Base-by-base conservation (phyloP, 192 early-diverging fungal species). In the Coemansia interrupta region DNA sequence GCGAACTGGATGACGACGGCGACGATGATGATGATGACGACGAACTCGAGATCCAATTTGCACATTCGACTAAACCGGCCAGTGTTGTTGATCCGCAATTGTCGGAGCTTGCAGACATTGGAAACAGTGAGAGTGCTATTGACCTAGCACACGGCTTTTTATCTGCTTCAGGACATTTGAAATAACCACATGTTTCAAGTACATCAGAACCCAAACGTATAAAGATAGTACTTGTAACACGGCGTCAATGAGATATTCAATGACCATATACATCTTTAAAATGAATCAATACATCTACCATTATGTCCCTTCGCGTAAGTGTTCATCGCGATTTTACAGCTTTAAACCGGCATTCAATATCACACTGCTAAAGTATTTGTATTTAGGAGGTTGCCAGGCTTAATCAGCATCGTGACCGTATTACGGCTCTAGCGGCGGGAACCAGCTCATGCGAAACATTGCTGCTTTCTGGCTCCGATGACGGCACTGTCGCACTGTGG, bases 401-500 rank as follows among this genome's bases (percentile, higher is more conserved):
- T 29, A 17, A 44, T 13, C 61, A 56, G 4, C 74, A 78, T 44
- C 38, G 13, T 1, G 64, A 57, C 2, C 44, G 61, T 5, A 42
- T 78, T n/a, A 71, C 61, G 14, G 41, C 61, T 0, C 41, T 78
- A 32, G 58, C 61, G 3, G 68, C 74, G 0, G 74, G 74, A 13
- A 50, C 28, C 22, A 49, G 43, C 38, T 12, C 9, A 4, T 40
- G 55, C n/a, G 39, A 47, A 7, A 2, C 28, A 12, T 58, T 71
- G 26, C 30, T 78, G 44, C 11, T 78, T 38, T 78, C 74, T 19
- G 74, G 75, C 11, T 72, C 65, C 12, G 75, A 78, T 20, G 75
- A 78, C 28, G 40, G 39, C 38, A 68, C 75, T 39, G 53, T 65
- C 5, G 54, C 65, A 7, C 58, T 78, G 7, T 78, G 75, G 75